These are phyloP conservation scores for Diaporthe sp. DNA, from an alignment of 2,329 filamentous ascomycete genomes.

Conservation along the genomic window DNA sequence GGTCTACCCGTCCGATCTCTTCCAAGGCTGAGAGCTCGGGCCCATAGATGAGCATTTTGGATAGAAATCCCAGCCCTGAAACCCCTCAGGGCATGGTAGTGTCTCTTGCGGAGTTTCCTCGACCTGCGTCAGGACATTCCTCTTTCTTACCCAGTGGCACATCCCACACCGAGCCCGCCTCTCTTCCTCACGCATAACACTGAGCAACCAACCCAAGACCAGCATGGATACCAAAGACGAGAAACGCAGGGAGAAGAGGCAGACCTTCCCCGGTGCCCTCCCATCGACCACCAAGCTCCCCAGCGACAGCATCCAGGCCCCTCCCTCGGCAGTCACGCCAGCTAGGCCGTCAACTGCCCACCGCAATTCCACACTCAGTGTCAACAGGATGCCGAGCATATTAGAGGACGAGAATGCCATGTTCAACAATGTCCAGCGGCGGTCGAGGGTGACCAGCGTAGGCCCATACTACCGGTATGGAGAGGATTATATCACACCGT, in stretches of 20 bases:
- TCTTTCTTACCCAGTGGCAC: not conserved
- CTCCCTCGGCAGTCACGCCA: not conserved
- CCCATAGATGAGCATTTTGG: conserved; percentile 6
- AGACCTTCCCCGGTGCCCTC: not conserved
- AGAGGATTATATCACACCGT: conserved; percentile 34
- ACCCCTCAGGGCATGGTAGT: not conserved
- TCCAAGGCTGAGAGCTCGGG: conserved; percentile 10
- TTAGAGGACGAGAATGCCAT: conserved; percentile 27
- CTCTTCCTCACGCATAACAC: not conserved
- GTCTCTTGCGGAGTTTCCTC: not conserved
- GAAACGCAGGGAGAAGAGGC: conserved; percentile 10
- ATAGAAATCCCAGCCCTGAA: conserved; percentile 14
- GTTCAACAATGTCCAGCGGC: conserved; percentile 13
- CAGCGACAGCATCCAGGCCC: conserved; percentile 21
- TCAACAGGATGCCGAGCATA: conserved; percentile 31
- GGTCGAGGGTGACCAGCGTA: conserved; percentile 6
- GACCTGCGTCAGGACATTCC: not conserved
- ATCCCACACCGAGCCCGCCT: not conserved
- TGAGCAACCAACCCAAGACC: not conserved
- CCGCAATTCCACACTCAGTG: conserved; percentile 13
- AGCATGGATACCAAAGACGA: not conserved
- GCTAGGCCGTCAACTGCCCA: not conserved
- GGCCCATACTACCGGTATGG: conserved; percentile 32
- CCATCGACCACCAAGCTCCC: not conserved
- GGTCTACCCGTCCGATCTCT: conserved; percentile 9